These are phyloP conservation scores for Ambrosia trifida DNA, from an alignment of 129 eudicot species.

Conservation along the genomic window DNA sequence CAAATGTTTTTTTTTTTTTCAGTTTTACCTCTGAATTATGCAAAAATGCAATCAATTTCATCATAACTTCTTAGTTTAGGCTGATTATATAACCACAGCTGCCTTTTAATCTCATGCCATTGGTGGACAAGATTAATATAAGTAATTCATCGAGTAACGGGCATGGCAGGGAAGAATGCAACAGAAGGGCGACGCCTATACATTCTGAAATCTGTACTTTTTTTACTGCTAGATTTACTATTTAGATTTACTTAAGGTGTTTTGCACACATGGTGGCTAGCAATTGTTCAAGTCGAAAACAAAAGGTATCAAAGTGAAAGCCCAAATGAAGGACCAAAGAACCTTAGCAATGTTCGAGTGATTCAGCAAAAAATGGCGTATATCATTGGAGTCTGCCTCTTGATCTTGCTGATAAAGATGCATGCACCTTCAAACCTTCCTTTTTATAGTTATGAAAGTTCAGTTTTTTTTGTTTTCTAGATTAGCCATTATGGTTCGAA, in stretches of 20 bases:
- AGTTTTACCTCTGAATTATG: neutral
- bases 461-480: constrained; percentile 5
- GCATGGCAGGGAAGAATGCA: constrained; percentile 83
- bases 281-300: constrained; percentile 52
- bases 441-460: neutral
- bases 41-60: neutral
- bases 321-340: constrained; percentile 66
- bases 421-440: constrained; percentile 21
- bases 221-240: neutral
- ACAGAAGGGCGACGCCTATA: constrained; percentile 49
- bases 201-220: constrained; percentile 6
- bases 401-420: constrained; percentile 78
- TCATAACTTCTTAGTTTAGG: neutral
- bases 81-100: neutral
- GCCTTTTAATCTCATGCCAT: neutral
- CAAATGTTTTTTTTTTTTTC: neutral
- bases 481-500: neutral
- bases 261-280: constrained; percentile 45
- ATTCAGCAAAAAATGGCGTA: constrained; percentile 83
- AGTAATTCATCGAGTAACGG: constrained; percentile 34
- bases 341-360: constrained; percentile 68
- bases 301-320: constrained; percentile 58
- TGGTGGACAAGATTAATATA: neutral
- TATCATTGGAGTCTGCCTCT: constrained; percentile 73
- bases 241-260: neutral